phyloP scores from a whole-genome alignment of 106 monocot genomes.

The Allium fistulosum region DNA sequence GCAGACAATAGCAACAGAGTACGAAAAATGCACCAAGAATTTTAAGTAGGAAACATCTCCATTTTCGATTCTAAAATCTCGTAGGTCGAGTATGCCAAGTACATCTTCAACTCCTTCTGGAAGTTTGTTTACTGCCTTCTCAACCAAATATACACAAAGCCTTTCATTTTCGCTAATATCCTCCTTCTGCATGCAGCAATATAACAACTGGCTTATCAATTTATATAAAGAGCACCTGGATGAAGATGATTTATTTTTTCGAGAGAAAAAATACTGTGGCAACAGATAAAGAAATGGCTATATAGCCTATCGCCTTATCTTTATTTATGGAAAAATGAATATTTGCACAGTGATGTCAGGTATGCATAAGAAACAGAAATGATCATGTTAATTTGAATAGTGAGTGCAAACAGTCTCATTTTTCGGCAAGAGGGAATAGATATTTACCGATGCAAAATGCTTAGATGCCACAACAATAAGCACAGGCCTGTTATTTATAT shows the following conservation, averaged over 20 bases:
- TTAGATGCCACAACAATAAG: slow-evolving; percentile 81
- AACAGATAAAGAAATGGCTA: background rate
- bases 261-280: background rate
- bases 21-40: slow-evolving; percentile 52
- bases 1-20: too few species aligned
- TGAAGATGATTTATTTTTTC: background rate
- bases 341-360: too few species aligned
- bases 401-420: background rate
- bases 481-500: slow-evolving; percentile 72
- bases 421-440: background rate
- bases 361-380: too few species aligned
- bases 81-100: slow-evolving; percentile 75
- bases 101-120: slow-evolving; percentile 63
- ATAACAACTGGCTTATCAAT: slow-evolving; percentile 19
- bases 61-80: slow-evolving; percentile 60
- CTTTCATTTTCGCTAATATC: slow-evolving; percentile 61
- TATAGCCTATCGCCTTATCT: background rate
- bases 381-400: background rate
- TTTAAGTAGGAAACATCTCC: slow-evolving; percentile 66
- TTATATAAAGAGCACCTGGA: slow-evolving; percentile 13
- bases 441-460: slow-evolving; percentile 72
- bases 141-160: slow-evolving; percentile 76
- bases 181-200: slow-evolving; percentile 59
- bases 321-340: too few species aligned
- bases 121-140: slow-evolving; percentile 77